These are phyloP conservation scores for Colletotrichum ledebouriae DNA, from an alignment of 2,329 filamentous ascomycete genomes.

Conservation along the genomic window DNA sequence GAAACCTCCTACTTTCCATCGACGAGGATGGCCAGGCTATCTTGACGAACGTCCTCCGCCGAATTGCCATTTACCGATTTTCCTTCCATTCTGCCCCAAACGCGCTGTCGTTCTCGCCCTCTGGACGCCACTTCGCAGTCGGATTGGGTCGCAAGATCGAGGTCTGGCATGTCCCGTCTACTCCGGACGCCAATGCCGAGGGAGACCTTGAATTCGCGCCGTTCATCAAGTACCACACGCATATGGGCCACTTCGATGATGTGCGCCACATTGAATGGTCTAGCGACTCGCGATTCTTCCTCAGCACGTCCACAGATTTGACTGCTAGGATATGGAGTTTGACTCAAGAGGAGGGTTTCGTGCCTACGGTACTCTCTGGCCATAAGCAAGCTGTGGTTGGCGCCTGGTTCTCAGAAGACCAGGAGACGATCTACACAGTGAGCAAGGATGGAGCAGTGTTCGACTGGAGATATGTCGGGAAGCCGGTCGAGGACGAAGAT, in stretches of 20 bases:
- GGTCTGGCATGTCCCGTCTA: conserved; percentile 95
- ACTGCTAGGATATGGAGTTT: conserved; percentile 97
- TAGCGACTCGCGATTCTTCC: conserved; percentile 93
- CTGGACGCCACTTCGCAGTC: conserved; percentile 90
- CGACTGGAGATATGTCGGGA: conserved; percentile 86
- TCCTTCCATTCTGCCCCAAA: conserved; percentile 90
- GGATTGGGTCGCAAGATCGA: conserved; percentile 89
- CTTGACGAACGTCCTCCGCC: conserved; percentile 87
- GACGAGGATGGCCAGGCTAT: conserved; percentile 96
- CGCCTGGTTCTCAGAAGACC: conserved; percentile 97
- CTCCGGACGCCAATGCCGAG: conserved; percentile 81
- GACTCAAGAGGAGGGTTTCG: conserved; percentile 87
- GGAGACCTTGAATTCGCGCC: conserved; percentile 95
- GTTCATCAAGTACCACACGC: conserved; percentile 88
- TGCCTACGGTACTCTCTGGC: conserved; percentile 88
- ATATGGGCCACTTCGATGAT: conserved; percentile 89
- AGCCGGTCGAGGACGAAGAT: conserved; percentile 67
- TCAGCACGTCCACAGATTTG: conserved; percentile 91
- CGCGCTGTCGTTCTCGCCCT: conserved; percentile 90
- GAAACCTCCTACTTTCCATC: conserved; percentile 91
- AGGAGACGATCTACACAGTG: conserved; percentile 95
- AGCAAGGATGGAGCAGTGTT: conserved; percentile 98
- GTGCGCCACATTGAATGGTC: conserved; percentile 95
- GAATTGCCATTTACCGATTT: conserved; percentile 92
- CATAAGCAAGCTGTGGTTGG: conserved; percentile 91